Evolutionary conservation across 768 basidiomycete genomes (phyloP).

Genomic region (Boletus rex-veris): DNA sequence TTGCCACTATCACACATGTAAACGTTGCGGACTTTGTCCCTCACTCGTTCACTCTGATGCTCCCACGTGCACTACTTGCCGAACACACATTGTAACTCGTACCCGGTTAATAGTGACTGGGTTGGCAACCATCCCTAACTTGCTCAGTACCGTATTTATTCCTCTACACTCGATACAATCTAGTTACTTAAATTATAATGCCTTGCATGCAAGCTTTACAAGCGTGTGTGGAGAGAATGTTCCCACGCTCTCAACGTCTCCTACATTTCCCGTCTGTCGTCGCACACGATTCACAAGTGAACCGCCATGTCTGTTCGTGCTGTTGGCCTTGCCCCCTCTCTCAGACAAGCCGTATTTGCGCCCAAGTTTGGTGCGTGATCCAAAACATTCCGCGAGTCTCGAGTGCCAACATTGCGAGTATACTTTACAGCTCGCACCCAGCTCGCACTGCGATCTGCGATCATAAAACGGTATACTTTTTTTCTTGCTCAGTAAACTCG

Average conservation of each 20-base stretch:
- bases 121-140: constrained; percentile 2
- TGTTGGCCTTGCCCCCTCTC: constrained; percentile 54
- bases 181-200: not conserved
- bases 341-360: constrained; percentile 49
- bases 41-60: constrained; percentile 2
- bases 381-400: not conserved
- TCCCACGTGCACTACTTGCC: constrained; percentile 6
- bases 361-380: constrained; percentile 27
- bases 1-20: constrained; percentile 13
- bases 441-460: constrained; percentile 24
- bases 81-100: not conserved
- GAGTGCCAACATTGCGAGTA: not conserved
- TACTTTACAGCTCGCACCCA: constrained; percentile 40
- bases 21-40: constrained; percentile 11
- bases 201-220: not conserved
- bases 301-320: constrained; percentile 44
- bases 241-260: constrained; percentile 18
- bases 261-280: not conserved
- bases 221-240: constrained; percentile 6
- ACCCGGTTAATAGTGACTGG: not conserved
- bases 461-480: constrained; percentile 41
- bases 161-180: not conserved
- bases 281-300: constrained; percentile 4
- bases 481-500: not conserved
- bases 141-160: constrained; percentile 14